Evolutionary conservation across 2,329 filamentous ascomycete genomes (phyloP), one percentile per base, ranked within the genome.

Genomic region (Nemania sp.): DNA sequence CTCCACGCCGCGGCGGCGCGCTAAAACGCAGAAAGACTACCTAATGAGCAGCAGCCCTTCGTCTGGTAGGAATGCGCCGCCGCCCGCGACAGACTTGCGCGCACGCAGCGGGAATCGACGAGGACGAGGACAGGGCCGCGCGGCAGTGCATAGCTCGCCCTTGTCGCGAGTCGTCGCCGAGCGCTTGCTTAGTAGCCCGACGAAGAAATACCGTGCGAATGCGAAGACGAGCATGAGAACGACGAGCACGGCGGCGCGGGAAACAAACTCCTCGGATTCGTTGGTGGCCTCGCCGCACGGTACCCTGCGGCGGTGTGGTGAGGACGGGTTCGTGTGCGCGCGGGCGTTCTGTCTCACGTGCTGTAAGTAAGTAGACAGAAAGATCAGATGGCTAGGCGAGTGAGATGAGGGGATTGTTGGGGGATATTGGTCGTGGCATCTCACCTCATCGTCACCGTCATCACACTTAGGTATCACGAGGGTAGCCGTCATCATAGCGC

Each of bases 301-400:
- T 5, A 56, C 53, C 14, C 22, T 52, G 14, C 45, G 49, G 28
- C 46, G 52, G 12, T 86, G 83, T 54, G 83, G 83, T 3, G 70
- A 79, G 58, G 75, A 77, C 59, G 82, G 79, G 11, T 85, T 80
- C 64, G 71, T 69, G 14, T 86, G 83, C 56, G 77, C 76, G 3
- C 73, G 79, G 49, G 77, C 81, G 56, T 86, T 85, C 69, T 86
- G 83, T 68, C 84, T 86, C 61, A 75, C 73, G 8, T 86, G 83
- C 62, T 70, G 66, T 46, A 62, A 55, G 41, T 81, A 53, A 73
- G 36, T 22, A 12, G 24, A 24, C 6, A 24, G 14, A 26, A 22
- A 3, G n/a, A n/a, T n/a, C n/a, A n/a, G n/a, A n/a, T n/a, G n/a
- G n/a, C n/a, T n/a, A n/a, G n/a, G n/a, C n/a, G n/a, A n/a, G n/a